phyloP scores from a whole-genome alignment of 768 basidiomycete genomes.

The Punctularia strigosozonata region DNA sequence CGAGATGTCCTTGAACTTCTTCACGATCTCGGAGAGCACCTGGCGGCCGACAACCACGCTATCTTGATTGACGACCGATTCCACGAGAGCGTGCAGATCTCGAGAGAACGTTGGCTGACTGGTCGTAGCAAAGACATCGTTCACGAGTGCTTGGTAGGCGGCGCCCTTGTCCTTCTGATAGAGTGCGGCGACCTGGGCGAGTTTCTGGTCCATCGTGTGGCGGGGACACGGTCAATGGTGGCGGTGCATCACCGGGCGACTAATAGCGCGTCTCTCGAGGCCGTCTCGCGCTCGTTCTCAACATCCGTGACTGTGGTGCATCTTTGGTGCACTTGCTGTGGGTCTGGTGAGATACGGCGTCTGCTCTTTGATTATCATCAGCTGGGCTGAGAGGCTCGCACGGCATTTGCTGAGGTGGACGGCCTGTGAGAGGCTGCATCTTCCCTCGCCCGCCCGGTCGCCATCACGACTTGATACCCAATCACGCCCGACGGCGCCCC shows the following conservation, averaged over 20 bases:
- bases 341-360: too few relatives aligned
- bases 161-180: constrained; percentile 79
- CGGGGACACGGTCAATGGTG: constrained; percentile 5
- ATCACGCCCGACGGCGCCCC: too few relatives aligned
- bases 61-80: constrained; percentile 76
- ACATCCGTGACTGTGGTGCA: too few relatives aligned
- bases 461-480: too few relatives aligned
- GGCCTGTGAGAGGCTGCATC: too few relatives aligned
- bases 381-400: too few relatives aligned
- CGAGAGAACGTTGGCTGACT: constrained; percentile 30
- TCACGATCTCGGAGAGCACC: constrained; percentile 77
- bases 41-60: constrained; percentile 78
- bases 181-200: constrained; percentile 49
- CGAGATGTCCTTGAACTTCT: constrained; percentile 45
- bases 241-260: constrained; percentile 1
- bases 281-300: too few relatives aligned
- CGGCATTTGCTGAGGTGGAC: too few relatives aligned
- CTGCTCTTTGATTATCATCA: too few relatives aligned
- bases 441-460: too few relatives aligned
- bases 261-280: constrained; percentile 2
- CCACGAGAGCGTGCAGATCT: constrained; percentile 63
- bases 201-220: constrained; percentile 48
- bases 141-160: constrained; percentile 59
- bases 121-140: constrained; percentile 46
- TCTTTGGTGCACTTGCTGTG: too few relatives aligned